Base-by-base conservation (phyloP, 1,284 basidiomycete species). In the Ceratorhiza oryzae-sativae region DNA sequence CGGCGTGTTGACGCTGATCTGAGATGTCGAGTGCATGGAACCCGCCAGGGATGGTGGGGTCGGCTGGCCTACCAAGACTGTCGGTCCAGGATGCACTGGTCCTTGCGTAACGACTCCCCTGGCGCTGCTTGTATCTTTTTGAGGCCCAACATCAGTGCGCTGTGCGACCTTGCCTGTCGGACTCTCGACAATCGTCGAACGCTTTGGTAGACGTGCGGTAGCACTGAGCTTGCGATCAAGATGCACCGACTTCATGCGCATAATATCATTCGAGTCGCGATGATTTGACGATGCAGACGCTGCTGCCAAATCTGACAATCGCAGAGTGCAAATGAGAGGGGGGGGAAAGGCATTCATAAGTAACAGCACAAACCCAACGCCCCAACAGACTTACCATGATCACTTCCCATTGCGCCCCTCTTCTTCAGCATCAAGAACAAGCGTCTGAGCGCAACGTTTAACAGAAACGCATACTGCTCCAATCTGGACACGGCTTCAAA, bases 381-480 rank as follows among this genome's bases (percentile, higher is more conserved):
- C 20, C 10, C 23, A 42, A 55, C 1, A 27, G 15, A 58, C 67
- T 32, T 18, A 70, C 32, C 30, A 15, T 15, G 20, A 10, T 82
- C 89, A 79, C 81, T 90, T 91, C 85, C 73, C 30, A 98, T 92
- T 23, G 95, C 91, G 34, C 96, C 95, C 76, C 95, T 90, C 82
- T 94, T 93, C 83, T 94, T 92, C 78, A 98, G 84, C 72, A 98
- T 85, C 51, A 94, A 87, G 81, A 95, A 98, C 70, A 99, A 84
- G 77, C 97, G 87, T 75, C 96, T 87, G 71, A 99, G 85, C 3
- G 97, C 97, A 20, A 99, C 97, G 77, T 98, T 96, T 68, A 99
- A 84, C 73, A 99, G 82, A 84, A 97, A 99, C 0, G 97, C 93
- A 80, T 98, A 99, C 80, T 99, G 97, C 83, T 99, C 97, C 76